Base-by-base conservation (phyloP, 129 eudicot genomes). In the Tanacetum coccineum region DNA sequence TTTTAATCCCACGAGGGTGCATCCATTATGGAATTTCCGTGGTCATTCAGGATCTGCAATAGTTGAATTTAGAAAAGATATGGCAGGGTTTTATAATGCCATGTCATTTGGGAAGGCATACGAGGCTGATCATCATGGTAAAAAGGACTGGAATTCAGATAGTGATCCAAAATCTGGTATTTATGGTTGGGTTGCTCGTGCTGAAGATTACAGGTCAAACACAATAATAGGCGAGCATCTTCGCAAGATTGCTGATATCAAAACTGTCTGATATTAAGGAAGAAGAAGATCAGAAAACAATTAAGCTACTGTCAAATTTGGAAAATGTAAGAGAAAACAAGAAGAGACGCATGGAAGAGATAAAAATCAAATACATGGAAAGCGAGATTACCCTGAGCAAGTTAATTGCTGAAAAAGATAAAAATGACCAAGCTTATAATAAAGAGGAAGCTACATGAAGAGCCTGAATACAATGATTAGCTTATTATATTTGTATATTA, bases 101-200 rank as follows among this genome's bases (percentile, higher is more conserved):
- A 84, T 89, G 79, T 77, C 95, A 18, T 93, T 88, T 76, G 99
- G 89, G 82, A 89, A 89, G 76, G 79, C 79, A 11, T 89, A 86
- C 69, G 96, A 89, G 60, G 79, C 87, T 53, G 83, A 79, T 64
- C 89, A 84, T 46, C 96, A 68, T 65, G 96, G 99, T 25, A 81
- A 82, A 76, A 80, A 76, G 63, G 85, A 89, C 15, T 89, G 99
- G 96, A 46, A 67, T 52, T 76, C 76, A 18, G 76, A 57, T 62
- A 46, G 67, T 17, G 83, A 67, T 12, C 65, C 63, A 18, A 80
- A 81, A 32, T 54, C 74, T 53, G 96, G 60, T 57, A 83, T 82
- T 40, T 89, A 89, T 75, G 95, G 79, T 48, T 93, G 99, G 99
- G 90, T 93, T 80, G 99, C 99, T 64, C 95, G 99, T n/a, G 82